Base-by-base conservation (phyloP, 805 yeast species). In the Myxozyma lipomycoides region DNA sequence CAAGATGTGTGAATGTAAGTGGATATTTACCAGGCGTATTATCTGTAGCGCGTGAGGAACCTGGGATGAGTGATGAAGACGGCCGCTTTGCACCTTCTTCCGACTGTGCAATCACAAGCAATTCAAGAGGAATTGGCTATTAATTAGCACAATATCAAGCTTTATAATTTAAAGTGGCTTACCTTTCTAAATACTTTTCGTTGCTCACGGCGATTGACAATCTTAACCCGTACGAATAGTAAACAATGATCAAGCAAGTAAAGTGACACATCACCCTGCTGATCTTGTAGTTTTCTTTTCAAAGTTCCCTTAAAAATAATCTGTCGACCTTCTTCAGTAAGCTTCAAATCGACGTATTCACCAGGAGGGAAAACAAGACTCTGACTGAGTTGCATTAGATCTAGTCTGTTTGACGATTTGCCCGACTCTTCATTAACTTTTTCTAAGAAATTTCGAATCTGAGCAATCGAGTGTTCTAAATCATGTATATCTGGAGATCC, bases 381-480 rank as follows among this genome's bases (percentile, higher is more conserved):
- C 67, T 87, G 96, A 62, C 86, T 86, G 65, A 93, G 75, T 44
- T 89, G 82, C 73, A 89, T 84, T 54, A 93, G 77, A 58, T 90
- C 87, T 70, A 89, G 88, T 58, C 96, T 77, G 72, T 91, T 96
- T 35, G 93, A 89, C 26, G 95, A 87, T 60, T 84, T 90, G 70
- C 98, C 98, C 37, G 95, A 82, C 61, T 90, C 97, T 43, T 79
- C 76, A 66, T 93, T 88, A 57, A 87, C 84, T 64, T 85, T 78
- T 25, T 76, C 82, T 69, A 93, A 77, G 55, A 89, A 80, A 55
- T 80, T 84, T 53, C 83, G 82, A 34, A 91, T 77, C 61, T 84
- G 80, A 44, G 81, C 86, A 58, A 85, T 78, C 1, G 95, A 95
- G 56, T 80, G 81, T 22, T 78, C 74, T 50, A 93, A 72, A 59